These are phyloP conservation scores for Annona cherimola DNA, from an alignment of 164 flowering plant species.

Conservation along the genomic window DNA sequence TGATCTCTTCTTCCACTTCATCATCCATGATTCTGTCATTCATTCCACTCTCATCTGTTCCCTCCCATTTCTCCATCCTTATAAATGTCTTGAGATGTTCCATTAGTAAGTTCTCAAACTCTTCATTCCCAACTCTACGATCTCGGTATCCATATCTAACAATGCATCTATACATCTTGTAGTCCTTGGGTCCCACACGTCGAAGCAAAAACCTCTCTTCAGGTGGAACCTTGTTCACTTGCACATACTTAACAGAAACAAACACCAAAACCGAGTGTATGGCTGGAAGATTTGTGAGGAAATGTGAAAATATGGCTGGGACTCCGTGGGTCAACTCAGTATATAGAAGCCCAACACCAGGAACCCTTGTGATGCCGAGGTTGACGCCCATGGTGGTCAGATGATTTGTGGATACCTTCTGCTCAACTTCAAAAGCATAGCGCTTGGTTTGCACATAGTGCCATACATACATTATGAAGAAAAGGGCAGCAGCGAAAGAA, in stretches of 20 bases:
- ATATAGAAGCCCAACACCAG: conserved; percentile 23
- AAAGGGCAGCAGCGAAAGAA: conserved; percentile 15
- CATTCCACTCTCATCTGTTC: not conserved
- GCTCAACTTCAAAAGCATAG: conserved; percentile 16
- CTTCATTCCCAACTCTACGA: conserved; percentile 15
- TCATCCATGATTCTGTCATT: not conserved
- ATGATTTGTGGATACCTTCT: conserved; percentile 16
- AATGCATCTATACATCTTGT: conserved; percentile 21
- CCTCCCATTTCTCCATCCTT: conserved; percentile 13
- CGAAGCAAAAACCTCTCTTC: conserved; percentile 17
- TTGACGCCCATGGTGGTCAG: conserved; percentile 9
- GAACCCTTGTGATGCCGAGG: conserved; percentile 19
- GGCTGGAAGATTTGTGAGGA: conserved; percentile 24
- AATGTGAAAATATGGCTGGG: conserved; percentile 25
- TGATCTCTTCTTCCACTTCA: conserved; percentile 5
- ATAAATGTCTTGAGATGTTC: conserved; percentile 19
- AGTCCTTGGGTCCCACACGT: conserved; percentile 20
- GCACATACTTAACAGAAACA: conserved; percentile 24
- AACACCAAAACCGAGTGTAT: conserved; percentile 27
- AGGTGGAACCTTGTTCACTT: conserved; percentile 19
- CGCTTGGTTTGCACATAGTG: conserved; percentile 20
- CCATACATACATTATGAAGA: conserved; percentile 24
- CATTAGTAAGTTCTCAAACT: conserved; percentile 18
- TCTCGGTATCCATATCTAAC: conserved; percentile 19
- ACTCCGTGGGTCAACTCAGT: conserved; percentile 20